A percentile compares a stretch with the other conserved stretches of the same genome.
phyloP scores from a whole-genome alignment of 306 rosid species.

The Casuarina cunninghamiana region DNA sequence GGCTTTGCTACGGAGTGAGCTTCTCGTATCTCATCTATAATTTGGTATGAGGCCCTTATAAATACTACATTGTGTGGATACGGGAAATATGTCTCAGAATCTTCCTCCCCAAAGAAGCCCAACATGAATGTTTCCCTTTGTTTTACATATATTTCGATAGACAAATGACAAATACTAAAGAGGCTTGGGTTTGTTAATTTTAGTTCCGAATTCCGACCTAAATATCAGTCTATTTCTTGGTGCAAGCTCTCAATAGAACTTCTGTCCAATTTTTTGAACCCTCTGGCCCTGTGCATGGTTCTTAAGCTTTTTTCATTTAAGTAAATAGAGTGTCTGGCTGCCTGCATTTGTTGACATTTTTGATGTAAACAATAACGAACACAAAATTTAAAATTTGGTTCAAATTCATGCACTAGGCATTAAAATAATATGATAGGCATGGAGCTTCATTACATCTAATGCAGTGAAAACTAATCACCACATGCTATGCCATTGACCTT shows the following conservation, averaged over 20 bases:
- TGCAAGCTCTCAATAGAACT: neutral
- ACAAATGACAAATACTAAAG: slow-evolving; percentile 6
- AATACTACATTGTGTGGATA: neutral
- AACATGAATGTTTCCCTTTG: neutral
- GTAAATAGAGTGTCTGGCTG: neutral
- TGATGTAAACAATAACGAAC: neutral
- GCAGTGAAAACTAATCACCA: neutral
- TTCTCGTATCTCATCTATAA: neutral
- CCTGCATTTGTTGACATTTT: neutral
- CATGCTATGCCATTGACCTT: neutral
- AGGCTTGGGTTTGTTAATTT: slow-evolving; percentile 24
- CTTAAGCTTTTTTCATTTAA: neutral
- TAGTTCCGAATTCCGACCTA: neutral
- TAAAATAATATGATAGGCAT: neutral
- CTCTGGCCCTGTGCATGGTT: neutral
- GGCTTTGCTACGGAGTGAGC: slow-evolving; percentile 63
- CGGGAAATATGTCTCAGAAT: neutral
- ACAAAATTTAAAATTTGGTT: neutral
- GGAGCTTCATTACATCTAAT: neutral
- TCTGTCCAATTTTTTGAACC: neutral
- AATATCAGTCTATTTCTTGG: too few relatives aligned
- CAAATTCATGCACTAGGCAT: neutral
- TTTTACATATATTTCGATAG: neutral
- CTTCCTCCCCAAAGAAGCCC: neutral
- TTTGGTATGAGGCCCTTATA: neutral